Percentiles rank a stretch among this genome's conserved stretches.
Conservation (phyloP, 495 filamentous ascomycete genomes). For the Talaromyces ruber region DNA sequence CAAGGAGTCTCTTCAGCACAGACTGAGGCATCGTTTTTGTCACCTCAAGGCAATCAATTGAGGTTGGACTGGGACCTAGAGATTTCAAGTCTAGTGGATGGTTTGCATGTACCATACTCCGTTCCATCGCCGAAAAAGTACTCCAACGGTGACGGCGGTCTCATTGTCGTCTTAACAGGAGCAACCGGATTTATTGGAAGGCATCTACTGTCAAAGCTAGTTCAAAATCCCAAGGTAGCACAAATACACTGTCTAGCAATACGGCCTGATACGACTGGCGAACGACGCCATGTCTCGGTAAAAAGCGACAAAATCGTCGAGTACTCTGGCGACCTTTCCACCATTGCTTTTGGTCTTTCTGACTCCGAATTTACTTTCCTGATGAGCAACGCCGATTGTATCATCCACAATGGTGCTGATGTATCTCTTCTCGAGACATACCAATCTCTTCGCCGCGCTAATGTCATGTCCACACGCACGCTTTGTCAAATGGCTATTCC, state of each 20-base stretch:
- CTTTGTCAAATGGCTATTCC: constrained; percentile 25
- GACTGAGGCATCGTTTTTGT: neutral
- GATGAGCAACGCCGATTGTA: constrained; percentile 20
- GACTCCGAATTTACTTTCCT: constrained; percentile 15
- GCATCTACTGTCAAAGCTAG: constrained; percentile 17
- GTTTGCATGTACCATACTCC: neutral
- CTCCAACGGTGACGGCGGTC: neutral
- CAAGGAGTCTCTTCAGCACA: neutral
- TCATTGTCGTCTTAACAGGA: constrained; percentile 21
- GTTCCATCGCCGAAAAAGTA: neutral
- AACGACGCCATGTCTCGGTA: neutral
- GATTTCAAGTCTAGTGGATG: neutral
- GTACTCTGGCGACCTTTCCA: constrained; percentile 27
- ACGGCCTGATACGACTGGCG: neutral
- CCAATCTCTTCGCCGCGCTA: constrained; percentile 24
- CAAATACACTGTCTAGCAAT: constrained; percentile 26
- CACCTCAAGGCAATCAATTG: neutral
- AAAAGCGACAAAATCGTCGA: constrained; percentile 19
- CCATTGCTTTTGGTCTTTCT: constrained; percentile 26
- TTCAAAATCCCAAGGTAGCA: constrained; percentile 12
- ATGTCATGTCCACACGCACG: constrained; percentile 34
- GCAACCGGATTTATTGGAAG: constrained; percentile 28
- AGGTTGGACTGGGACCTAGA: constrained; percentile 13
- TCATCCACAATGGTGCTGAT: constrained; percentile 48
- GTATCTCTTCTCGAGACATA: constrained; percentile 43